Base-by-base conservation (phyloP, 495 filamentous ascomycete species). In the Tetracladium marchalianum region DNA sequence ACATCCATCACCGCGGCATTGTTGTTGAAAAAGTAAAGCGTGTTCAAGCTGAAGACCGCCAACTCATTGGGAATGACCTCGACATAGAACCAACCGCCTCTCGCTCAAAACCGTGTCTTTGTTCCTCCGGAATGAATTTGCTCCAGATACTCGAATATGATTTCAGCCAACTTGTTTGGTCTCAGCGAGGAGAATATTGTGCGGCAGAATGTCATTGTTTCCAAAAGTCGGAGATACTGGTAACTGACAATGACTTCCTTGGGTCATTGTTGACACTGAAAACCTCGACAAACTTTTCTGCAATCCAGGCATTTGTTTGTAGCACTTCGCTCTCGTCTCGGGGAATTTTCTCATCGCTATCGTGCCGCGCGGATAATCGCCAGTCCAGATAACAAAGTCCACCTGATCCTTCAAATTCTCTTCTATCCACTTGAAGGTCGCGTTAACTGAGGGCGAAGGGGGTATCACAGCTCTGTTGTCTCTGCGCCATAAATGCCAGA, bases 321-420 rank as follows among this genome's bases (percentile, higher is more conserved):
- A 90, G 59, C 11, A 99, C 80, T 60, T 97, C 82, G 10, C 71
- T 64, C 34, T 76, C 66, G 13, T 69, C 83, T 41, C 92, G 82
- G 13, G 92, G 92, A 13, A 85, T 76, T 34, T 75, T 61, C 59
- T 90, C 88, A 57, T 98, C 92, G 64, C 83, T 94, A 62, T 96
- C 92, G 62, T 98, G 92, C 49, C 93, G 79, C 27, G 87, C 90
- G 16, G 87, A 94, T n/a, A n/a, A 62, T 99, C 92, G 45, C 92
- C 92, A 0, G 93, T 97, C 93, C 93, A 99, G 42, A 99, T 70
- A 34, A 97, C 82, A 59, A 99, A 99, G 64, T 99, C 92, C 43
- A 99, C 74, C 10, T 79, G 61, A 65, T 87, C 86, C 58, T 78
- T 84, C 32, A 99, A 56, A 53, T 95, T 83, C 22, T 80, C 72